Evolutionary conservation across 108 stramenopile species (phyloP).

Genomic region (Epithemia pelagica): DNA sequence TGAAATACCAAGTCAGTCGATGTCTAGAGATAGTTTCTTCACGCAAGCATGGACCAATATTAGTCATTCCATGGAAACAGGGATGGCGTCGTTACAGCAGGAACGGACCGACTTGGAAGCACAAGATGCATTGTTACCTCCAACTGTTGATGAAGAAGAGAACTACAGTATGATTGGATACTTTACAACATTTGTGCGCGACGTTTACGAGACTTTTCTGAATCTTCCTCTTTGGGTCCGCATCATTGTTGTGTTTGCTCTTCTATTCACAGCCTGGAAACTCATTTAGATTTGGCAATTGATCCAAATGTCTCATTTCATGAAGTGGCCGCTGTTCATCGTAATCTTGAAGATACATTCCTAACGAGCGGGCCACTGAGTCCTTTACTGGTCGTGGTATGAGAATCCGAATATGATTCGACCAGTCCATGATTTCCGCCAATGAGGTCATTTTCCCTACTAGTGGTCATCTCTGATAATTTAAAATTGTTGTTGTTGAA

Average conservation of each 20-base stretch:
- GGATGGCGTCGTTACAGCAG: conserved; percentile 7
- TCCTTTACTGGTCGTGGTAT: too few relatives aligned
- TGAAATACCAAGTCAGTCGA: neutral
- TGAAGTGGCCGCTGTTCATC: neutral
- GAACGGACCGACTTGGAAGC: conserved; percentile 13
- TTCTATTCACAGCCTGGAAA: conserved; percentile 15
- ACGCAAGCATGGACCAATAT: conserved; percentile 10
- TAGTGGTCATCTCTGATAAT: too few relatives aligned
- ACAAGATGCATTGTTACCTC: conserved; percentile 5
- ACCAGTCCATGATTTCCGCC: too few relatives aligned
- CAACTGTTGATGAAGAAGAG: conserved; percentile 1
- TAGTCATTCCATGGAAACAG: conserved; percentile 7
- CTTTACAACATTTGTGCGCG: conserved; percentile 29
- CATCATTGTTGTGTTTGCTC: conserved; percentile 10
- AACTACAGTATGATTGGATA: conserved; percentile 31
- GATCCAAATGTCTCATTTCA: neutral
- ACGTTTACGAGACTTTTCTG: conserved; percentile 21
- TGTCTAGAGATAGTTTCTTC: conserved; percentile 3
- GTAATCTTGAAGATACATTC: too few relatives aligned
- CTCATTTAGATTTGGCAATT: conserved; percentile 20
- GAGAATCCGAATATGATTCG: too few relatives aligned
- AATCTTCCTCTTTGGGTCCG: conserved; percentile 15
- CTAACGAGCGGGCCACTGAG: too few relatives aligned
- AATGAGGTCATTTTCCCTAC: too few relatives aligned
- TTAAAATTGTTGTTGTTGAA: conserved; percentile 32